Conservation (phyloP, 129 eudicot species). For the Scalesia atractyloides region DNA sequence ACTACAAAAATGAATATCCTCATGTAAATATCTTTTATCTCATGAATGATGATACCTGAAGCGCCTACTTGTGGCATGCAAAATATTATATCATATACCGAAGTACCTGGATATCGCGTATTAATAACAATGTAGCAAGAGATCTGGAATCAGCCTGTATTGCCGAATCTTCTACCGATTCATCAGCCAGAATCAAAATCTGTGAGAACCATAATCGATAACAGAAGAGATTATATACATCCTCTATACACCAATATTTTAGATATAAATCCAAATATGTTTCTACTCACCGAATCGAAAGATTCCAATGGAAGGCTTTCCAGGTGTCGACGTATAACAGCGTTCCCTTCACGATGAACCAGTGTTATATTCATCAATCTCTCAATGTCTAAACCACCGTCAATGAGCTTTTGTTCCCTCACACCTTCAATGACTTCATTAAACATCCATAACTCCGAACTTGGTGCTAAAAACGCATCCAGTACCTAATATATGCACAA, state of each 20-base stretch:
- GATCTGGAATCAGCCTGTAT: constrained; percentile 91
- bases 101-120: constrained; percentile 88
- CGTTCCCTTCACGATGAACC: constrained; percentile 88
- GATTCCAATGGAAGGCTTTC: constrained; percentile 92
- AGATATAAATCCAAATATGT: neutral
- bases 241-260: neutral
- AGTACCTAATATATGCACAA: constrained; percentile 51
- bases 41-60: neutral
- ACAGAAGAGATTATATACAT: neutral
- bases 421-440: constrained; percentile 79
- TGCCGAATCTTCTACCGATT: constrained; percentile 94
- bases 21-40: neutral
- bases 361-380: constrained; percentile 62
- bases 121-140: constrained; percentile 79
- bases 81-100: neutral
- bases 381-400: constrained; percentile 77
- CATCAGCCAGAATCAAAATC: constrained; percentile 92
- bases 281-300: constrained; percentile 71
- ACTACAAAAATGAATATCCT: neutral
- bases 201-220: constrained; percentile 35
- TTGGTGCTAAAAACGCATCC: constrained; percentile 80
- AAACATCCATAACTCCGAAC: constrained; percentile 91
- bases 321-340: constrained; percentile 81
- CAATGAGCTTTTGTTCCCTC: constrained; percentile 73
- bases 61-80: neutral